Evolutionary conservation across 176 grass and related monocot genomes (phyloP), one percentile per base, ranked within the genome.

Genomic region (Chrysopogon serrulatus): DNA sequence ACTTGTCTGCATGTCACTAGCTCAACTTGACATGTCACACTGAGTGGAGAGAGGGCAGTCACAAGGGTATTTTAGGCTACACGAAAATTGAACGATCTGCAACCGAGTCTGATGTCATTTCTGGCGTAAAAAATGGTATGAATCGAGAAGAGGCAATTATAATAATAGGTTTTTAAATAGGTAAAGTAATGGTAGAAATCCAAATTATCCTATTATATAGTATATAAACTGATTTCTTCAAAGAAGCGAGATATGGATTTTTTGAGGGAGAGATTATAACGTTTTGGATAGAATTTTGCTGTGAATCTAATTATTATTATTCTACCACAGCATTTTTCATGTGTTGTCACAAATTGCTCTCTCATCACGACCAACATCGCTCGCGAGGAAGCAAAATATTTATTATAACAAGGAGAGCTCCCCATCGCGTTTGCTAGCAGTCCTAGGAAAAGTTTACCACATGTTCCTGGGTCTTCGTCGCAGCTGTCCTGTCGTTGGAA

Each of bases 361-460:
- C 5, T 57, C 65, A 51, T 6, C 53, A 72, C 16, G 10, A 16
- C 28, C 67, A 45, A 21, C 33, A 57, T n/a, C 19, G n/a, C n/a
- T n/a, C 19, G 26, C 0, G 8, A 30, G 4, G 4, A 19, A 26
- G 10, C 28, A 64, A 10, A 5, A 33, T 14, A 36, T 79, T 79
- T 28, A 35, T 79, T 28, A 35, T 56, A 23, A 19, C 19, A 13
- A 11, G 9, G 42, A 73, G 43, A 33, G 67, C 13, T 72, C 69
- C n/a, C 30, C 42, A 13, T 31, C 56, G 34, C 67, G 35, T 51
- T 73, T 30, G 8, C 27, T 12, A 77, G 62, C 23, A 43, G 75
- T 80, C 63, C 59, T 45, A 84, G 68, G 31, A 74, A 75, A 74
- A 56, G 35, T 79, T 79, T 67, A 79, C 45, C 75, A 79, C 68